Conservation (phyloP, 2,329 filamentous ascomycete species). For the Penicillium sumatraense region DNA sequence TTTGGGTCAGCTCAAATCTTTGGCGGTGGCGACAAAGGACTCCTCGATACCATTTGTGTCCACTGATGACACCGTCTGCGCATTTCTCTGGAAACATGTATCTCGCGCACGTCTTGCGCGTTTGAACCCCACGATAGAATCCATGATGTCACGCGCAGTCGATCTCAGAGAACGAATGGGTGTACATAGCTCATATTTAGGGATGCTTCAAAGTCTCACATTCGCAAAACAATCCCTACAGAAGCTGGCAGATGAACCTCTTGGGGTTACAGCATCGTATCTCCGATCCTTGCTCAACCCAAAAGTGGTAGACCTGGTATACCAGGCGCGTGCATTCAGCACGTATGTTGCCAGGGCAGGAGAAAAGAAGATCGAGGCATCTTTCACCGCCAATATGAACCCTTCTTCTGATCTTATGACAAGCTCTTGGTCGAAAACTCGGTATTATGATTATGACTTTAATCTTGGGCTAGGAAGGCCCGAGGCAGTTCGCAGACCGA, state of each 20-base stretch:
- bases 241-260: constrained; percentile 31
- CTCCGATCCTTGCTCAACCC: background rate
- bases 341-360: background rate
- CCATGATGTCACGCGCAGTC: constrained; percentile 54
- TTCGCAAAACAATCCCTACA: constrained; percentile 41
- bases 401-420: constrained; percentile 53
- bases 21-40: constrained; percentile 17
- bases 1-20: constrained; percentile 11
- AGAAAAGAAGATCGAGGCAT: constrained; percentile 38
- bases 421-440: constrained; percentile 59
- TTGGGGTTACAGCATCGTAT: constrained; percentile 41
- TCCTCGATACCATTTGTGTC: constrained; percentile 46
- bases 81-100: constrained; percentile 56
- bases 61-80: constrained; percentile 58
- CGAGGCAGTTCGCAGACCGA: constrained; percentile 53
- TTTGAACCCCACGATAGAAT: constrained; percentile 25
- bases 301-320: background rate
- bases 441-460: constrained; percentile 52
- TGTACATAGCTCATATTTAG: constrained; percentile 51
- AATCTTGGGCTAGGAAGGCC: constrained; percentile 53
- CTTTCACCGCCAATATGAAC: constrained; percentile 35
- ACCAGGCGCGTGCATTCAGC: background rate
- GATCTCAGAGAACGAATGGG: constrained; percentile 51
- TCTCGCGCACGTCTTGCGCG: constrained; percentile 47
- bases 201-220: constrained; percentile 54